Conservation (phyloP, 139 green algal species). For the Mesotaenium endlicherianum region DNA sequence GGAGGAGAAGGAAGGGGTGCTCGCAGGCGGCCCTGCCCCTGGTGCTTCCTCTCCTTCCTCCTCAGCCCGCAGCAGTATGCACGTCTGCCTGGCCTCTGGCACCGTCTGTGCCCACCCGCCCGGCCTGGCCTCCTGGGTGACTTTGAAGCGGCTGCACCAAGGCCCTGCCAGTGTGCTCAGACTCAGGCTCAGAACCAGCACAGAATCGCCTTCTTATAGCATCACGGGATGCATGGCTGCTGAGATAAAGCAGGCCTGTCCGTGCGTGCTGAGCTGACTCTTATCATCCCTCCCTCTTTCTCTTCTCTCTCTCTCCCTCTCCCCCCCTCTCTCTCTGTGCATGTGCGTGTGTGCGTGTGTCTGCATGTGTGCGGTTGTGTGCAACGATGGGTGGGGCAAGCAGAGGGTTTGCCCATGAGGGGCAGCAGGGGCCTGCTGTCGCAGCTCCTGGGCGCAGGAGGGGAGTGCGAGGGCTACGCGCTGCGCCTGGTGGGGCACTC, state of each 20-base stretch:
- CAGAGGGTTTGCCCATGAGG: background rate
- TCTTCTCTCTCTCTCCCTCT: background rate
- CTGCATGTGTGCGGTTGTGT: background rate
- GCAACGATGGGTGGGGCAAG: background rate
- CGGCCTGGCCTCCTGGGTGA: too few species aligned
- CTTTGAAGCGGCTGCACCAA: too few species aligned
- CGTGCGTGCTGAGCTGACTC: background rate
- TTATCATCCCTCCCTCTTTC: background rate
- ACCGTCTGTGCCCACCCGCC: too few species aligned
- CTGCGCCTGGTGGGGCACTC: constrained; percentile 39
- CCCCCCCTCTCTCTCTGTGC: background rate
- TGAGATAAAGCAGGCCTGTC: too few species aligned
- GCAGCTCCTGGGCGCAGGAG: constrained; percentile 4
- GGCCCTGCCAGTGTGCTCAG: too few species aligned
- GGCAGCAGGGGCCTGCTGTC: constrained; percentile 13
- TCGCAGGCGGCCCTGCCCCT: background rate
- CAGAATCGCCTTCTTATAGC: too few species aligned
- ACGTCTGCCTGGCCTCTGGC: too few species aligned
- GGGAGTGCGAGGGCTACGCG: constrained; percentile 30
- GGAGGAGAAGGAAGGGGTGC: background rate
- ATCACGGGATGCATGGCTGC: too few species aligned
- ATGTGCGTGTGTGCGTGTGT: background rate
- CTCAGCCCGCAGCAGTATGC: background rate
- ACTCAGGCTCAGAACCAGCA: too few species aligned
- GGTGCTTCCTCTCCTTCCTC: background rate